Conservation (phyloP, 768 basidiomycete genomes). For the Mycena floridula region DNA sequence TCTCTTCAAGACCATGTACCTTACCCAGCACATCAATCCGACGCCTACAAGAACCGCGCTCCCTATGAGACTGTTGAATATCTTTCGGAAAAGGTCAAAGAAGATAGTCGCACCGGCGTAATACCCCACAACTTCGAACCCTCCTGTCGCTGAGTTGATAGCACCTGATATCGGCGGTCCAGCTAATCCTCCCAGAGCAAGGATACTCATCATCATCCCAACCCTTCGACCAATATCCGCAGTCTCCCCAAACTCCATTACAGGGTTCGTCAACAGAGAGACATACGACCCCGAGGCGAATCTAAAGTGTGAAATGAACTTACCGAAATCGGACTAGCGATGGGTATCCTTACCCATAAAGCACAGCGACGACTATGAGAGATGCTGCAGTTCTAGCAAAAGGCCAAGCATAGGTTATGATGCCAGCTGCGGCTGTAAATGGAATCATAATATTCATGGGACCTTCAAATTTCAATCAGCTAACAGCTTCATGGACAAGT, state of each 20-base stretch:
- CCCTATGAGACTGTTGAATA: slow-evolving; percentile 16
- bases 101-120: too few relatives aligned
- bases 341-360: slow-evolving; percentile 52
- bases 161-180: slow-evolving; percentile 75
- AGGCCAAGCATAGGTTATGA: slow-evolving; percentile 69
- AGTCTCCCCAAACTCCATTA: slow-evolving; percentile 53
- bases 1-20: slow-evolving; percentile 22
- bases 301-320: slow-evolving; percentile 21
- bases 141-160: slow-evolving; percentile 46
- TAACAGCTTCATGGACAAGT: not conserved
- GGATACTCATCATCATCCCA: slow-evolving; percentile 58
- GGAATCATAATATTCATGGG: slow-evolving; percentile 53
- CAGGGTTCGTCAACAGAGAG: slow-evolving; percentile 48
- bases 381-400: slow-evolving; percentile 38
- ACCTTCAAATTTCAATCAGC: slow-evolving; percentile 25
- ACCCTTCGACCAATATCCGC: slow-evolving; percentile 58
- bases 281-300: slow-evolving; percentile 59
- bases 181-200: slow-evolving; percentile 55
- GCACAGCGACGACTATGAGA: slow-evolving; percentile 46
- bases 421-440: slow-evolving; percentile 44
- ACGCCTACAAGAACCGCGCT: slow-evolving; percentile 23
- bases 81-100: slow-evolving; percentile 26
- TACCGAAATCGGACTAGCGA: slow-evolving; percentile 16
- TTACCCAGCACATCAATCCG: slow-evolving; percentile 20
- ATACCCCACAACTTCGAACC: slow-evolving; percentile 49